Evolutionary conservation across 352 stramenopile species (phyloP).

Genomic region (Phytopythium chamaehyphon): DNA sequence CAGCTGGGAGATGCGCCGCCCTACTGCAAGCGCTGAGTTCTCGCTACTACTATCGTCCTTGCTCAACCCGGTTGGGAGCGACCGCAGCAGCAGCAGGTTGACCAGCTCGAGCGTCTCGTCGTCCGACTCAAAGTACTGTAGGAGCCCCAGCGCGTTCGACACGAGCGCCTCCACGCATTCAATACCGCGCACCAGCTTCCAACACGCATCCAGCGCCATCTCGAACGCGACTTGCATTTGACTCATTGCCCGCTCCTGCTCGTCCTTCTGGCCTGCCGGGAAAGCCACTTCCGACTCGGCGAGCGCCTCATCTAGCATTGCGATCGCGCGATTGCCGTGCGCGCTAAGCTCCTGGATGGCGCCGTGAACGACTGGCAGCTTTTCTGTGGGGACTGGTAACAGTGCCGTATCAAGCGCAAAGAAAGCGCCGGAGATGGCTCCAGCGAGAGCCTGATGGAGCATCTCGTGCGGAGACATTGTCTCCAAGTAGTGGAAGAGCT

Average conservation of each 20-base stretch:
- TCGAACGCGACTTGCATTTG: conserved; percentile 76
- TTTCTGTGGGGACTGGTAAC: conserved; percentile 19
- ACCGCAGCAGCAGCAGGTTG: conserved; percentile 26
- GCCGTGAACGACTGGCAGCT: conserved; percentile 29
- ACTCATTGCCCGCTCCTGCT: conserved; percentile 28
- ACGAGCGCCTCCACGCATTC: conserved; percentile 51
- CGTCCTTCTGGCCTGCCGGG: conserved; percentile 35
- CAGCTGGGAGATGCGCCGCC: conserved; percentile 29
- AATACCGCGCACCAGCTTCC: conserved; percentile 48
- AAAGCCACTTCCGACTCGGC: conserved; percentile 62
- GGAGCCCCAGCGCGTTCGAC: conserved; percentile 40
- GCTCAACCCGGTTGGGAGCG: conserved; percentile 9
- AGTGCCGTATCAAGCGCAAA: conserved; percentile 49
- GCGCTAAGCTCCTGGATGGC: conserved; percentile 31
- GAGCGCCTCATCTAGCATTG: conserved; percentile 56
- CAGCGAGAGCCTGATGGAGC: conserved; percentile 76
- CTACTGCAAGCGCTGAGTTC: background rate
- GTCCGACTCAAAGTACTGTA: conserved; percentile 37
- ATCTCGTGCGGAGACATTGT: conserved; percentile 73
- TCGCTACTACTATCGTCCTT: background rate
- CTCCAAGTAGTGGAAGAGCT: conserved; percentile 81
- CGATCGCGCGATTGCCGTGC: conserved; percentile 42
- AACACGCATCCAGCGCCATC: conserved; percentile 74
- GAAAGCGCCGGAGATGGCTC: conserved; percentile 51
- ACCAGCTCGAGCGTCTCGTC: conserved; percentile 25